These are phyloP conservation scores for Tagetes erecta DNA, from an alignment of 129 eudicot genomes.

Conservation along the genomic window DNA sequence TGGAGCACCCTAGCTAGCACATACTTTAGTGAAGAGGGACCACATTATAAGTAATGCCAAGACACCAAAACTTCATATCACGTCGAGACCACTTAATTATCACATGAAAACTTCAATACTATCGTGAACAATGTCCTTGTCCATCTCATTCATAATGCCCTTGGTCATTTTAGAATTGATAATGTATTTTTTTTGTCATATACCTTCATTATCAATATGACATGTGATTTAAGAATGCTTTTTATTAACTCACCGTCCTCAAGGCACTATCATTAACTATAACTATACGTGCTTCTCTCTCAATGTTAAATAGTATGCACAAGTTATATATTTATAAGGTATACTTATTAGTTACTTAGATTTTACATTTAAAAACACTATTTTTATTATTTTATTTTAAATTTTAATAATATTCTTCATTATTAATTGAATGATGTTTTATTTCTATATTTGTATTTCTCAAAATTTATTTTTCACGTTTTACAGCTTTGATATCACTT, in stretches of 20 bases:
- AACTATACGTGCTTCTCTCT: too few relatives aligned
- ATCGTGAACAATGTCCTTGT: not conserved
- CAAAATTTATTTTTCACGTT: too few relatives aligned
- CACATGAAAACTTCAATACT: not conserved
- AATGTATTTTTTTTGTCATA: not conserved
- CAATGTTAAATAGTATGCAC: too few relatives aligned
- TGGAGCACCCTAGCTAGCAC: not conserved
- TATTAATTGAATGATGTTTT: too few relatives aligned
- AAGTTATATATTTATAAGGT: too few relatives aligned
- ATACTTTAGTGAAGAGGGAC: not conserved
- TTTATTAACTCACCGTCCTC: not conserved
- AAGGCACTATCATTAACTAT: not conserved
- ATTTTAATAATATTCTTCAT: too few relatives aligned
- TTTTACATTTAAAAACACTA: too few relatives aligned
- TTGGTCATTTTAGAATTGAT: not conserved
- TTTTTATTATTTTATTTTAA: too few relatives aligned
- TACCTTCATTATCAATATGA: not conserved
- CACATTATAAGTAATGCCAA: not conserved
- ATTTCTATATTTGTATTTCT: too few relatives aligned
- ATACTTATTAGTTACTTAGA: too few relatives aligned
- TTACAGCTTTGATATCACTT: too few relatives aligned
- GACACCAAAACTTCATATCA: not conserved
- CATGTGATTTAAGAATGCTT: not conserved
- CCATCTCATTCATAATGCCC: not conserved
- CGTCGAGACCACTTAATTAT: not conserved